Evolutionary conservation across 176 grass and related monocot genomes (phyloP).

Genomic region (Musa beccarii): DNA sequence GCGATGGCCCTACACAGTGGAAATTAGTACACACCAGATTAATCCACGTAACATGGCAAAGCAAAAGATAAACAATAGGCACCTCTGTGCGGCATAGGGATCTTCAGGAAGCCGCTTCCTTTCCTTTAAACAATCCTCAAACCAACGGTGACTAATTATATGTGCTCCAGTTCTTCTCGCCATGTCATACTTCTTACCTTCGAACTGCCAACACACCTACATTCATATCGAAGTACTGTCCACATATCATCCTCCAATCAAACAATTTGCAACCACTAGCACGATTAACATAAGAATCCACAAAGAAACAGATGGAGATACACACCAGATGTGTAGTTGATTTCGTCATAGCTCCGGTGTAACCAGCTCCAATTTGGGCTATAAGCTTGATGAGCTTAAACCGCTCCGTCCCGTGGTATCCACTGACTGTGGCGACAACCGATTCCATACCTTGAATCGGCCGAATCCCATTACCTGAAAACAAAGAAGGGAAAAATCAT

Average conservation of each 20-base stretch:
- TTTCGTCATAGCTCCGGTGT: conserved; percentile 62
- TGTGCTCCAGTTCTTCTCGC: conserved; percentile 37
- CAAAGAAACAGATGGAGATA: not conserved
- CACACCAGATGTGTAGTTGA: conserved; percentile 83
- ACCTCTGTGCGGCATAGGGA: conserved; percentile 63
- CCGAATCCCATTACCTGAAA: conserved; percentile 21
- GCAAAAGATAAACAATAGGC: not conserved
- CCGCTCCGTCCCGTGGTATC: conserved; percentile 66
- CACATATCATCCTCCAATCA: not conserved
- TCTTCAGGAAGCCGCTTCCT: conserved; percentile 57
- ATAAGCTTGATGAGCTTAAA: conserved; percentile 94
- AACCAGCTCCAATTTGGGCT: conserved; percentile 59
- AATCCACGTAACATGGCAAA: not conserved
- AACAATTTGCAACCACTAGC: not conserved
- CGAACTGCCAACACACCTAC: conserved; percentile 78
- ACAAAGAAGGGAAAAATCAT: not conserved
- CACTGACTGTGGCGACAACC: conserved; percentile 83
- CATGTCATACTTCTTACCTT: conserved; percentile 81
- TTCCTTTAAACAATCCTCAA: conserved; percentile 56
- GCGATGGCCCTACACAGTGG: not conserved
- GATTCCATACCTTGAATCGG: conserved; percentile 47
- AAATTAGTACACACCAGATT: not conserved
- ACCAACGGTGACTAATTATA: conserved; percentile 74
- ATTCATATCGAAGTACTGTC: not conserved
- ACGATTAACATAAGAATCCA: not conserved